These are phyloP conservation scores for Bacterosira constricta DNA, from an alignment of 108 stramenopile species.

Conservation along the genomic window DNA sequence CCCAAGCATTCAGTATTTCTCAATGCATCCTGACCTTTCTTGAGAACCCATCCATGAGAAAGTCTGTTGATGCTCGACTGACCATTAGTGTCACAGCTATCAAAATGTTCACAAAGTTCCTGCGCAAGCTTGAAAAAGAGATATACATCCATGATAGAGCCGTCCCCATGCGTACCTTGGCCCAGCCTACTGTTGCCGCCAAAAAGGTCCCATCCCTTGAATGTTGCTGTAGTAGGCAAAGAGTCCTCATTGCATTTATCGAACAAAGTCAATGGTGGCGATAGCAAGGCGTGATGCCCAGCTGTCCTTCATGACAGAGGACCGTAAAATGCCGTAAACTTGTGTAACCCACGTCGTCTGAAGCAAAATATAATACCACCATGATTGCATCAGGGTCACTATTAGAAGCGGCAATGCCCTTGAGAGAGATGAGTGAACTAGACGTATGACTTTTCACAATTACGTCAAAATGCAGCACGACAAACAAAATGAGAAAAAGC, in stretches of 20 bases:
- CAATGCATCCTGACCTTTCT: constrained; percentile 8
- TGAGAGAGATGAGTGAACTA: constrained; percentile 27
- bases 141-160: constrained; percentile 48
- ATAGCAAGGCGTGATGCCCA: constrained; percentile 55
- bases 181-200: constrained; percentile 70
- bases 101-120: constrained; percentile 66
- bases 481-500: background rate
- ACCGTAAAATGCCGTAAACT: constrained; percentile 25
- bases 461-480: constrained; percentile 60
- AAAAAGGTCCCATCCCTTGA: no score
- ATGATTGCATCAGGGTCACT: background rate
- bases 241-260: no score
- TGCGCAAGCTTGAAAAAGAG: constrained; percentile 72
- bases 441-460: constrained; percentile 23
- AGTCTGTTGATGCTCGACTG: constrained; percentile 30
- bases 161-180: constrained; percentile 57
- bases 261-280: constrained; percentile 52
- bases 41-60: constrained; percentile 22
- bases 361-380: constrained; percentile 36
- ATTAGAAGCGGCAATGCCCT: constrained; percentile 26
- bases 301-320: constrained; percentile 41
- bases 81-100: constrained; percentile 59
- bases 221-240: no score
- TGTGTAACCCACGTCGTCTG: no score
- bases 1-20: constrained; percentile 15